phyloP scores from a whole-genome alignment of 2,329 filamentous ascomycete genomes.

The Colletotrichum sp. region DNA sequence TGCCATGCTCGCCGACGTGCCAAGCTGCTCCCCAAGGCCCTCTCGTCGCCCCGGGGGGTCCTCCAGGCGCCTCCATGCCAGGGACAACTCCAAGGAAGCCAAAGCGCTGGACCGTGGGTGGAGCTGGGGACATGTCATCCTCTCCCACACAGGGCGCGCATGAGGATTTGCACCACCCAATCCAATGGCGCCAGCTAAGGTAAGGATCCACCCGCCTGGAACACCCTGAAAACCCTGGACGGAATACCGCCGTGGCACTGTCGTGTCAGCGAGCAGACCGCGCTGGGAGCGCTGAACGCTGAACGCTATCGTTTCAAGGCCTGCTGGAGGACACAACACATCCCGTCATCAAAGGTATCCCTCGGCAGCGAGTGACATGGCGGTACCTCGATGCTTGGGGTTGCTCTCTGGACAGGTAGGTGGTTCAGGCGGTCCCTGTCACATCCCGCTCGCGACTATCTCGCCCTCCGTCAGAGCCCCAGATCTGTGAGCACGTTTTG shows the following conservation, averaged over 20 bases:
- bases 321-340: background rate
- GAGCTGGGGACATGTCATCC: background rate
- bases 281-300: background rate
- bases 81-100: background rate
- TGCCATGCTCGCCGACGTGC: background rate
- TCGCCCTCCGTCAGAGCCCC: constrained; percentile 13
- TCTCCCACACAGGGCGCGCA: background rate
- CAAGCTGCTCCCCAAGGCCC: background rate
- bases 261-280: background rate
- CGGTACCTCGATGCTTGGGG: background rate
- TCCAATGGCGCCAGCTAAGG: background rate
- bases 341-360: background rate
- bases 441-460: constrained; percentile 11
- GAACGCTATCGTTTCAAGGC: background rate
- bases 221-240: background rate
- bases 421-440: background rate
- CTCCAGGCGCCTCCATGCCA: background rate
- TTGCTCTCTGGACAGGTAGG: background rate
- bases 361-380: background rate
- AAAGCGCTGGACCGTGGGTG: background rate
- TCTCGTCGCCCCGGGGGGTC: background rate
- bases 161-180: background rate
- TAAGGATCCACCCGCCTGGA: background rate
- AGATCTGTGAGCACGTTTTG: constrained; percentile 18
- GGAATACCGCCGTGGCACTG: background rate